phyloP scores from a whole-genome alignment of 2,329 filamentous ascomycete genomes.

The Fusarium brevicatenulatum region DNA sequence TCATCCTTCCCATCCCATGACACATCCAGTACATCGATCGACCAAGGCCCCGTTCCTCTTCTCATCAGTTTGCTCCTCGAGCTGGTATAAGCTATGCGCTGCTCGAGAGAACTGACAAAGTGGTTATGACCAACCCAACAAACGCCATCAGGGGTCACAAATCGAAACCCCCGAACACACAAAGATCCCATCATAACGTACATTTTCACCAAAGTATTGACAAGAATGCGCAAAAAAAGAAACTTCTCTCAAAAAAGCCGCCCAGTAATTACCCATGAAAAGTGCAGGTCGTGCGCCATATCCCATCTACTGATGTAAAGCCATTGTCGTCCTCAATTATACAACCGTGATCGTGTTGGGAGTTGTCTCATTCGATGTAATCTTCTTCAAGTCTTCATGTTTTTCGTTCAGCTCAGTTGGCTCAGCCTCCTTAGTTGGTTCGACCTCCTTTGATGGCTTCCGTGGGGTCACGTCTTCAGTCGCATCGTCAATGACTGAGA shows the following conservation, averaged over 20 bases:
- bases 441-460: conserved; percentile 42
- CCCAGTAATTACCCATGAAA: conserved; percentile 32
- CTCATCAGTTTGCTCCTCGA: conserved; percentile 28
- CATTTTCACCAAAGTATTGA: conserved; percentile 43
- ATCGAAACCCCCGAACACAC: conserved; percentile 17
- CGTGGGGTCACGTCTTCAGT: conserved; percentile 48
- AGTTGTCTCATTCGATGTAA: conserved; percentile 41
- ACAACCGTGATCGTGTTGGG: conserved; percentile 42
- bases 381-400: conserved; percentile 35
- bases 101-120: conserved; percentile 35
- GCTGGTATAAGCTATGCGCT: conserved; percentile 37
- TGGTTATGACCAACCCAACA: conserved; percentile 33
- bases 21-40: conserved; percentile 33
- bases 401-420: conserved; percentile 38
- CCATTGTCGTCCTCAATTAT: conserved; percentile 39
- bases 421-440: conserved; percentile 34
- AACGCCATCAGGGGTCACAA: conserved; percentile 34
- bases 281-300: conserved; percentile 36
- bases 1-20: conserved; percentile 19
- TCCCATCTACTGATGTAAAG: conserved; percentile 37
- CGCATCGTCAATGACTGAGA: conserved; percentile 47
- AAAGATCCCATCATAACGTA: conserved; percentile 39
- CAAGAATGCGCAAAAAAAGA: conserved; percentile 39
- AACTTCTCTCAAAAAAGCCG: conserved; percentile 35
- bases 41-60: conserved; percentile 25